Evolutionary conservation across 2,329 filamentous ascomycete species (phyloP), one percentile per base, ranked within the genome.

Genomic region (Aureobasidium lini): DNA sequence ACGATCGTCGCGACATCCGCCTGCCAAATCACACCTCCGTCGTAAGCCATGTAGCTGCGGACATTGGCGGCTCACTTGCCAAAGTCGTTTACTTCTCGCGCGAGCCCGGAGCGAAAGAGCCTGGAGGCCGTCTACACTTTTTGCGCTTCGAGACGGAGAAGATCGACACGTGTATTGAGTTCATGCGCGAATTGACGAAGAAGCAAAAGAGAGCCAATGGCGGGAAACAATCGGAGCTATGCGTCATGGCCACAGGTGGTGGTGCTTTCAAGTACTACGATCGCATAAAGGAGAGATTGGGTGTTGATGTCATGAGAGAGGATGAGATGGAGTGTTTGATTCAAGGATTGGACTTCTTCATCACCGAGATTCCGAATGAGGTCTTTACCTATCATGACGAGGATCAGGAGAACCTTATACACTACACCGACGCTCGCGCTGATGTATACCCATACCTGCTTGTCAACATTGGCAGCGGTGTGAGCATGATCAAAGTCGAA

Each of bases 261-360:
- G 94, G 94, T 18, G 92, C 94, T 5, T 97, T 89, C 80, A 96
- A 97, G 73, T 99, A 89, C 76, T 96, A 97, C 73, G 91, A 97
- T 72, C 87, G 85, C 73, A 90, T 99, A 66, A 86, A 85, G 69
- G 84, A 93, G 63, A 85, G 87, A 4, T 77, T 99, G 53, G 89
- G 89, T 13, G 89, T 96, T 1, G 88, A 96, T 70, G 91, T 99
- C 18, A 79, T 92, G 67, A 81, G 91, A 44, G 94, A 97, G 74
- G 94, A 99, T 69, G 94, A 99, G 76, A 99, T 99, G 94, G 91
- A 96, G 73, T 99, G 94, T 71, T 77, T 99, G 61, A 99, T 99
- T 64, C 62, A 66, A 90, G 91, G 93, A 11, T 85, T 99, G 44
- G 94, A 99, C 72, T 99, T 97, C 77, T 97, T 99, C 79, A 97